Base-by-base conservation (phyloP, 2,329 filamentous ascomycete species). In the Talaromyces sp. region DNA sequence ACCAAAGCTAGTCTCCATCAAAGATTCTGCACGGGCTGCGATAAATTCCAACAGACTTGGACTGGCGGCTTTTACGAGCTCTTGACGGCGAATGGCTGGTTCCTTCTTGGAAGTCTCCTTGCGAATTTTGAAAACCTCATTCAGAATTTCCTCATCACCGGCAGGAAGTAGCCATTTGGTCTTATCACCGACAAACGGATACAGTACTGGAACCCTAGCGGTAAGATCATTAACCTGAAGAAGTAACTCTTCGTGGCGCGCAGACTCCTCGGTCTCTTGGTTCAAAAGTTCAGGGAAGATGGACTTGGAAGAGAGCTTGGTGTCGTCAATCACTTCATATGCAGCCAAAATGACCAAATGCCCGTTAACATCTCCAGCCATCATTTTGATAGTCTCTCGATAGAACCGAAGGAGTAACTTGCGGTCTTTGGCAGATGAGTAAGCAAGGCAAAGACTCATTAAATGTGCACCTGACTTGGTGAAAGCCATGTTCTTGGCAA, bases 401-500 rank as follows among this genome's bases (percentile, higher is more conserved):
- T 92, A 97, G 60, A 89, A 89, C 79, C 90, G 92, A 60, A 98
- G 82, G 65, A 99, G 88, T 66, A 90, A 85, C 79, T 97, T 96
- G 71, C 95, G 89, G 78, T 98, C 94, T 81, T 99, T 99, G 69
- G 95, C 93, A 62, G 84, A 89, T 65, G 93, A 92, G 73, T 96
- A 85, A 10, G 95, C 93, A 45, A 99, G 82, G 47, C 92, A 86
- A 50, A 97, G 83, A 73, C 89, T 94, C 64, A 93, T 89, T 13
- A 99, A 84, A 41, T 91, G 86, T 54, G 93, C 88, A 6, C 95
- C 95, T 9, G 92, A 92, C 76, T 90, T 90, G 50, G 95, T 99
- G 79, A 99, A 99, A 7, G 93, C 93, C 81, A 99, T 86, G 77
- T 98, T 98, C 83, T 97, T 96, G 69, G 95, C 84, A 68, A 97